Evolutionary conservation across 257 asterid species (phyloP).

Genomic region (Prunella vulgaris): DNA sequence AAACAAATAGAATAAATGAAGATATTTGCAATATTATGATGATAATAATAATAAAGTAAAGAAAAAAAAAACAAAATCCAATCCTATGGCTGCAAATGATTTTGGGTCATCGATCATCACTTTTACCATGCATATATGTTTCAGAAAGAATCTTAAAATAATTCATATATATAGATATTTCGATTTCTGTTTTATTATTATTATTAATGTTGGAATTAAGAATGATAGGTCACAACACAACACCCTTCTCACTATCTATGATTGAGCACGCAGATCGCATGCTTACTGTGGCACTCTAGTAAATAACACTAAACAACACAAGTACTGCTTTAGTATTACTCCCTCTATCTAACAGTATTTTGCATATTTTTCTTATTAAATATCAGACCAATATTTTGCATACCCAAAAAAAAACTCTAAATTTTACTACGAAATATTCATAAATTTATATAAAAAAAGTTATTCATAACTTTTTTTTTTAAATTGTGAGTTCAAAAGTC

Average conservation of each 20-base stretch:
- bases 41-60: not conserved
- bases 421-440: no score
- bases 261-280: conserved; percentile 29
- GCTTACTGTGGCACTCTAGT: conserved; percentile 20
- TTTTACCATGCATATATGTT: no score
- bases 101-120: not conserved
- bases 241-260: not conserved
- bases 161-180: not conserved
- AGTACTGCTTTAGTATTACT: no score
- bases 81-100: not conserved
- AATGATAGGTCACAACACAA: no score
- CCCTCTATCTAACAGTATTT: no score
- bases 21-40: not conserved
- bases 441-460: no score
- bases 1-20: not conserved
- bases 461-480: no score
- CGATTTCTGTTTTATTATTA: not conserved
- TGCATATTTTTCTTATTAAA: no score
- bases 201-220: not conserved
- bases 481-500: no score
- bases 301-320: not conserved
- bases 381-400: no score
- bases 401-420: no score
- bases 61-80: not conserved
- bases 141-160: not conserved